These are phyloP conservation scores for Barnettozyma botsteinii DNA, from an alignment of 805 yeast species.

Conservation along the genomic window DNA sequence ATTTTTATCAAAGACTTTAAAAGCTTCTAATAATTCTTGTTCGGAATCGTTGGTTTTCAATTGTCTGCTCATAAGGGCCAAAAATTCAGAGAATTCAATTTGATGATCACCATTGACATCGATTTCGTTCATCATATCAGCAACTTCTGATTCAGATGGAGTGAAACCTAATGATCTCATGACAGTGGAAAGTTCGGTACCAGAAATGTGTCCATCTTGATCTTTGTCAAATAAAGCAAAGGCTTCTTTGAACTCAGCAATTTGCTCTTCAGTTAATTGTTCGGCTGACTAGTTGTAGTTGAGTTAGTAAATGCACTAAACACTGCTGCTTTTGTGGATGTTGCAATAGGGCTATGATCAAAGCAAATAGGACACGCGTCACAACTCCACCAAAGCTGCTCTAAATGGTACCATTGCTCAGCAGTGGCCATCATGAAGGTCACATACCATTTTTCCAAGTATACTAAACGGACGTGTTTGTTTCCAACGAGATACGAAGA, in stretches of 20 bases:
- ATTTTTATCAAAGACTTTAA: constrained; percentile 90
- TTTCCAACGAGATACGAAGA: no score
- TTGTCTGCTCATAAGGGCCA: constrained; percentile 76
- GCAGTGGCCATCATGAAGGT: no score
- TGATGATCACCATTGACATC: constrained; percentile 93
- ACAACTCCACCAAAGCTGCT: no score
- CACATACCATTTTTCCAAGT: no score
- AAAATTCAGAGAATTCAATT: constrained; percentile 76
- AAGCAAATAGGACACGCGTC: no score
- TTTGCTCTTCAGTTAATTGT: constrained; percentile 91
- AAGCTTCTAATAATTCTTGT: constrained; percentile 95
- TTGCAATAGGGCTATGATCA: no score
- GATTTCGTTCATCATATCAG: constrained; percentile 95
- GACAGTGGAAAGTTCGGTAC: constrained; percentile 93
- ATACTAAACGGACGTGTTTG: no score
- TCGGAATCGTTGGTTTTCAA: constrained; percentile 96
- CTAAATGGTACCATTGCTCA: no score
- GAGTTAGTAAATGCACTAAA: constrained; percentile 14
- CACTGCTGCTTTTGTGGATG: not conserved
- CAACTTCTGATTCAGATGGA: constrained; percentile 92
- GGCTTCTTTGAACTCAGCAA: constrained; percentile 96
- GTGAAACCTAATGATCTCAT: constrained; percentile 99
- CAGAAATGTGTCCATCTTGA: constrained; percentile 93
- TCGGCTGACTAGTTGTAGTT: constrained; percentile 44
- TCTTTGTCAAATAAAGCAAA: constrained; percentile 95